Base-by-base conservation (phyloP, 257 asterid genomes). In the Cruciata laevipes region DNA sequence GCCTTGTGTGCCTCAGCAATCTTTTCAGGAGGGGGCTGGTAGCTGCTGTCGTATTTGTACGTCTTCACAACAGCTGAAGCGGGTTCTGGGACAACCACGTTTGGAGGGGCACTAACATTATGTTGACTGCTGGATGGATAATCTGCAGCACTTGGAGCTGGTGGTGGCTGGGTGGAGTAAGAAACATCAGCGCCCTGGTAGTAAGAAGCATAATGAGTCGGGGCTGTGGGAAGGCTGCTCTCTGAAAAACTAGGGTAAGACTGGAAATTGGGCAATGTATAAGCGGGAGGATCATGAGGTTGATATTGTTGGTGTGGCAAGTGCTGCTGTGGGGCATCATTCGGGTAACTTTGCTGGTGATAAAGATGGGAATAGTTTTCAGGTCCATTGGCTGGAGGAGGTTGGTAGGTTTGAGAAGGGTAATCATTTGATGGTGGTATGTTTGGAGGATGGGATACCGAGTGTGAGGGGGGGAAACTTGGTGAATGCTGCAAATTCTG, bases 1-100 rank as follows among this genome's bases (percentile, higher is more conserved):
- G 95, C 90, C 86, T 91, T 89, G 83, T 87, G 98, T 38, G 98
- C 96, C 82, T 91, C 98, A 7, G 95, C 82, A 23, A 91, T 82
- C 77, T 85, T 87, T 72, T 91, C 98, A 0, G 95, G 90, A 38
- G 96, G 73, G 71, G 96, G 98, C 82, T 83, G 87, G 85, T 85
- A 91, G 49, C 57, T 86, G 82, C 93, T 79, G 76, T 92, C 89
- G 10, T 89, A 87, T 67, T 84, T 82, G 35, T 83, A 91, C 37
- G 80, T 66, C 57, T 81, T 79, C 0, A 67, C 31, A 16, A 74
- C 37, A 3, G 87, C 61, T 37, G 85, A 80, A n/a, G 86, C 61
- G 67, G 73, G 79, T 74, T 79, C 89, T 42, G 82, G 6, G 61
- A 74, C 81, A 37, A 61, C 71, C 62, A 83, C 95, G 55, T 76